Evolutionary conservation across 805 yeast species (phyloP).

Genomic region (Starmerella potacharoeniae): DNA sequence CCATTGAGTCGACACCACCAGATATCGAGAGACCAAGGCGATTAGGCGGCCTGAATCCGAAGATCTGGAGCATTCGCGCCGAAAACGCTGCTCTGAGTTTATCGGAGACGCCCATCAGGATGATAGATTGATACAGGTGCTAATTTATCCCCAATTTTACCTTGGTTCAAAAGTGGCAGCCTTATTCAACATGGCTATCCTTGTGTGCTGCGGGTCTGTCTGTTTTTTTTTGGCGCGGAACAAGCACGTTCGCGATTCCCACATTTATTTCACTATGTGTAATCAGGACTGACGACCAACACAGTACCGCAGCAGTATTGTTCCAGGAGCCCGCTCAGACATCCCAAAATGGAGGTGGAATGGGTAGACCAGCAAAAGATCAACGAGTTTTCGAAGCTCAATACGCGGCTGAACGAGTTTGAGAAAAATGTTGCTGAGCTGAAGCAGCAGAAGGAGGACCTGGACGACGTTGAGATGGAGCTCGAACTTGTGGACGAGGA

Average conservation of each 20-base stretch:
- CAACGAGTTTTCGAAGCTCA: constrained; percentile 76
- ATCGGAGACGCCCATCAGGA: neutral
- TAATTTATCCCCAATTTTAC: too few species aligned
- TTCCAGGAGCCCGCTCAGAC: neutral
- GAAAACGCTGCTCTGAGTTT: neutral
- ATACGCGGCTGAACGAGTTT: constrained; percentile 54
- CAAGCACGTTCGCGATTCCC: neutral
- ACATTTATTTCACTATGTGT: neutral
- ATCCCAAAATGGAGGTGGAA: constrained; percentile 38
- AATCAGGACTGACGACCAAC: neutral
- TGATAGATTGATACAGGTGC: neutral
- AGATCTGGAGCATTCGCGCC: constrained; percentile 2
- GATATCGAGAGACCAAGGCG: constrained; percentile 49
- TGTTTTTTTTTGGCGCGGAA: too few species aligned
- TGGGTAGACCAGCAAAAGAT: constrained; percentile 85
- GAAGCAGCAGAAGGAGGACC: constrained; percentile 67
- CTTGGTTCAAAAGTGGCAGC: too few species aligned
- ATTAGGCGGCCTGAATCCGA: constrained; percentile 14
- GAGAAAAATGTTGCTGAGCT: constrained; percentile 39
- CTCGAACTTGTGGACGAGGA: constrained; percentile 68
- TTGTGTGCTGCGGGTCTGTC: too few species aligned
- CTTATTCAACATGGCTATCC: too few species aligned
- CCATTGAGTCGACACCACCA: constrained; percentile 78
- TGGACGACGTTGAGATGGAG: constrained; percentile 77
- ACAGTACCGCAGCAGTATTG: too few species aligned